These are phyloP conservation scores for Leptographium flavum DNA, from an alignment of 2,329 filamentous ascomycete species.

Conservation along the genomic window DNA sequence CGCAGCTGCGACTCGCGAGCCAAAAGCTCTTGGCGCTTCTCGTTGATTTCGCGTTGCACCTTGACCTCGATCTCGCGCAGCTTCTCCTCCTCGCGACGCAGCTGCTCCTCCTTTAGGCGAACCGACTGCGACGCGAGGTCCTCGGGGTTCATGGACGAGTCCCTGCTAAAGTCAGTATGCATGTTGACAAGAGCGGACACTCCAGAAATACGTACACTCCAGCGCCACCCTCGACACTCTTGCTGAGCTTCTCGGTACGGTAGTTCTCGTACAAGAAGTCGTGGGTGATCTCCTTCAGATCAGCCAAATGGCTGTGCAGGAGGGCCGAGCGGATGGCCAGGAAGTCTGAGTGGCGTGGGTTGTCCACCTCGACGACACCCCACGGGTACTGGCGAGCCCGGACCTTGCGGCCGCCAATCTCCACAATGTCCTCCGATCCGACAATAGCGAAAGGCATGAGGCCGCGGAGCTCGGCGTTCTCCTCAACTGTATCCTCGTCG, in stretches of 20 bases:
- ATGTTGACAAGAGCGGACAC: slow-evolving; percentile 25
- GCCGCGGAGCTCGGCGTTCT: slow-evolving; percentile 93
- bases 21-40: slow-evolving; percentile 96
- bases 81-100: slow-evolving; percentile 98
- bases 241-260: slow-evolving; percentile 99
- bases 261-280: slow-evolving; percentile 99
- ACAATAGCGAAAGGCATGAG: slow-evolving; percentile 99
- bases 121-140: slow-evolving; percentile 94
- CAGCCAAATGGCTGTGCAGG: slow-evolving; percentile 92
- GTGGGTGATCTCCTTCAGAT: slow-evolving; percentile 98
- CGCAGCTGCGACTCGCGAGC: slow-evolving; percentile 96
- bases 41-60: slow-evolving; percentile 99
- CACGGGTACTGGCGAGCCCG: slow-evolving; percentile 96
- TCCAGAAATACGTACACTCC: slow-evolving; percentile 69
- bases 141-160: slow-evolving; percentile 94
- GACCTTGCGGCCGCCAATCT: slow-evolving; percentile 84
- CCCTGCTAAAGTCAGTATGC: slow-evolving; percentile 25
- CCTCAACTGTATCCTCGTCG: slow-evolving; percentile 97
- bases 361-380: slow-evolving; percentile 98
- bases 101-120: slow-evolving; percentile 97
- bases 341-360: slow-evolving; percentile 97
- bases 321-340: slow-evolving; percentile 91
- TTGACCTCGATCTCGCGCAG: slow-evolving; percentile 98
- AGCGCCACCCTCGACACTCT: slow-evolving; percentile 89
- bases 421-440: slow-evolving; percentile 86